Base-by-base conservation (phyloP, 192 early-diverging fungal genomes). In the Coemansia brasiliensis region DNA sequence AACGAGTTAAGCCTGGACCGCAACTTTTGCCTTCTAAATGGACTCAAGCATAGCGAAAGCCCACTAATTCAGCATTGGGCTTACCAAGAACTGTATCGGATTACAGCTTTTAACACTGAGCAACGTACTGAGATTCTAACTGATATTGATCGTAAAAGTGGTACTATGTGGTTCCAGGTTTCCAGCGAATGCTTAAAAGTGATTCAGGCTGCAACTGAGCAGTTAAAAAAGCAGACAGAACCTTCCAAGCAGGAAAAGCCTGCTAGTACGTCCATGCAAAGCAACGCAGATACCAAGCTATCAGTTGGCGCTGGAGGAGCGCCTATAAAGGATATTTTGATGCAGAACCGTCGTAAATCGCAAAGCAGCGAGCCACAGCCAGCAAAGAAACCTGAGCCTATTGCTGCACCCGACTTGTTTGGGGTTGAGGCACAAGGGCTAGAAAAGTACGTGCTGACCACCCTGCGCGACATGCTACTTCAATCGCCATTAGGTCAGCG, bases 381-480 rank as follows among this genome's bases (percentile, higher is more conserved):
- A 5, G 11, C 12, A 8, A 63, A 39, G 18, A 43, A 46, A 13
- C 9, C 52, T 0, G 55, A 25, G 3, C 22, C 52, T 41, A 35
- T 59, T 12, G 20, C 27, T 1, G 15, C 66, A 2, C 27, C 50
- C 10, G 64, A 71, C 9, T 42, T 78, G 57, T 78, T 78, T 64
- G 68, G 64, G 1, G 53, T 58, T 39, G 74, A 79, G 43, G 65
- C 76, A 1, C 70, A 79, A 57, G 76, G 76, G 4, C 65, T 79
- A 4, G 76, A 79, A 53, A 73, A 72, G 59, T 79, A 79, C 48
- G 66, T 73, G 27, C 57, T 79, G 22, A 73, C 69, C 5, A 18
- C 25, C 58, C 46, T 79, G 55, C 63, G 66, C 5, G 71, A 79
- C 20, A 63, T 48, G 53, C 62, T 79, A 39, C 12, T 73, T 35